Conservation (phyloP, 441 rosid species). For the Populus hybrid region DNA sequence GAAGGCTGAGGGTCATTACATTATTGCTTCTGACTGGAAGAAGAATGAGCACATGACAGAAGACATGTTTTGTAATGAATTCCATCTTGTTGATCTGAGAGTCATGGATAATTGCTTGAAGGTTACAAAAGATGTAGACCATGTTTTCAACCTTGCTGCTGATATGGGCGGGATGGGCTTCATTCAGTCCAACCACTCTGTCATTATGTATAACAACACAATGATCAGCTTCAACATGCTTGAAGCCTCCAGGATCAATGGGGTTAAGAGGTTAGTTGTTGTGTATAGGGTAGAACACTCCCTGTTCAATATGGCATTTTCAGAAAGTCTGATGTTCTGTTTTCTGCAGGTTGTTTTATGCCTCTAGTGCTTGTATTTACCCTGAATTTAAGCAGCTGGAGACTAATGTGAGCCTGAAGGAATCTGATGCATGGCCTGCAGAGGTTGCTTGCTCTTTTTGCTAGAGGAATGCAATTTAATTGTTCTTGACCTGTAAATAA, state of each 20-base stretch:
- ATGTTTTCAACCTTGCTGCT: constrained; percentile 96
- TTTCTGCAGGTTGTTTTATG: constrained; percentile 78
- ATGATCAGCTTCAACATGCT: constrained; percentile 99
- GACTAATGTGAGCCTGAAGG: constrained; percentile 95
- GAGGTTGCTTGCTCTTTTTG: constrained; percentile 55
- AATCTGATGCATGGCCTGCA: constrained; percentile 98
- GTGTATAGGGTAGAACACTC: background rate
- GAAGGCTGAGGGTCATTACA: constrained; percentile 59
- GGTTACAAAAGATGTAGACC: constrained; percentile 69
- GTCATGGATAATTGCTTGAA: constrained; percentile 94
- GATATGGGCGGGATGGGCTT: constrained; percentile 99
- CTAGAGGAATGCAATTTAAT: background rate
- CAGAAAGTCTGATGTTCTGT: background rate
- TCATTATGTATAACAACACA: constrained; percentile 93
- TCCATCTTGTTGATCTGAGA: constrained; percentile 91
- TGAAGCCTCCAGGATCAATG: constrained; percentile 91
- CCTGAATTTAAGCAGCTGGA: constrained; percentile 97
- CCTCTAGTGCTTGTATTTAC: constrained; percentile 97
- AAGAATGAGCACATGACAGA: constrained; percentile 98
- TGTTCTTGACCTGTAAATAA: background rate
- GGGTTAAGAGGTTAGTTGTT: constrained; percentile 65
- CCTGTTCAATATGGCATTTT: background rate
- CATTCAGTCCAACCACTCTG: constrained; percentile 97
- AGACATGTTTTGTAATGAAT: constrained; percentile 94
- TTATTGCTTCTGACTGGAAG: constrained; percentile 60